A percentile compares a stretch with the other conserved stretches of the same genome.
These are phyloP conservation scores for Boletus semigastroideus DNA, from an alignment of 1,284 basidiomycete species.

Conservation along the genomic window DNA sequence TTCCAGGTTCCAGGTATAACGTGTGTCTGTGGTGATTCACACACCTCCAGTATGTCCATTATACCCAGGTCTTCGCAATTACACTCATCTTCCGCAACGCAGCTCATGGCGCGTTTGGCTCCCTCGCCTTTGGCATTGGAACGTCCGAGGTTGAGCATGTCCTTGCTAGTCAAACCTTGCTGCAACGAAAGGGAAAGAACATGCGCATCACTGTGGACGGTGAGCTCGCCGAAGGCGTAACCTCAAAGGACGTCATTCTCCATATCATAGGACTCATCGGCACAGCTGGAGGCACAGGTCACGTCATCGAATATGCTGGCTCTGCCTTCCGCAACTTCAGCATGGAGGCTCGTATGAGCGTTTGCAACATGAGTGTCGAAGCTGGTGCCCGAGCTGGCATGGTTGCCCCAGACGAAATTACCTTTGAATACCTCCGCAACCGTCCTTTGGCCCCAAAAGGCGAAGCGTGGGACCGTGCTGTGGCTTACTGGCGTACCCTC, in stretches of 20 bases:
- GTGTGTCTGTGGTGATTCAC: constrained; percentile 95
- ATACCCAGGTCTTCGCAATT: neutral
- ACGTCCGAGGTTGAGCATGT: constrained; percentile 98
- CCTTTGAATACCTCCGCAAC: constrained; percentile 85
- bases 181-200: constrained; percentile 93
- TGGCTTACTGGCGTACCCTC: constrained; percentile 87
- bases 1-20: constrained; percentile 87
- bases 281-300: constrained; percentile 92
- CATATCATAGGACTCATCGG: constrained; percentile 95
- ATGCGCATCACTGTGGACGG: constrained; percentile 95
- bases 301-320: constrained; percentile 92
- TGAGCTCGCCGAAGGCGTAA: constrained; percentile 82
- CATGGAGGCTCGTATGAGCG: constrained; percentile 97
- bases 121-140: constrained; percentile 94
- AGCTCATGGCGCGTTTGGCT: constrained; percentile 96
- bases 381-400: constrained; percentile 94
- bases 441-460: constrained; percentile 88
- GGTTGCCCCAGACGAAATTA: constrained; percentile 92
- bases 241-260: constrained; percentile 92
- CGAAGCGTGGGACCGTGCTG: constrained; percentile 87
- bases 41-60: constrained; percentile 75
- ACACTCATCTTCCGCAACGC: constrained; percentile 8
- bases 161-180: constrained; percentile 90
- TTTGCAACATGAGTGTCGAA: constrained; percentile 98
- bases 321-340: constrained; percentile 89